Base-by-base conservation (phyloP, 2,329 filamentous ascomycete species). In the Sporothrix inflata region DNA sequence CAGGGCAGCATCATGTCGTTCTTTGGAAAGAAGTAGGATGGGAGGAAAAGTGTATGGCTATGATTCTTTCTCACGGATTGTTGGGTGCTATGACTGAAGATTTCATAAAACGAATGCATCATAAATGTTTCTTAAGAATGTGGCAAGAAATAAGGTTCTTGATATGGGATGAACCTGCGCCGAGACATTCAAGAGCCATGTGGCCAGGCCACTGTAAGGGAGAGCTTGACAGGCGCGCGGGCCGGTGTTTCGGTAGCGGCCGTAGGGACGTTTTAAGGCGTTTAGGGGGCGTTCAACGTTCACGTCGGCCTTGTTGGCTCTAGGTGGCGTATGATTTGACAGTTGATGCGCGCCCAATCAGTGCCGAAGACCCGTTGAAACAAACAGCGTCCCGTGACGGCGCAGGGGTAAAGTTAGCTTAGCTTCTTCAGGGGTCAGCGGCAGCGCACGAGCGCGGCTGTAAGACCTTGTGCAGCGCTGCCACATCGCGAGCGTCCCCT, bases 1-100 rank as follows among this genome's bases (percentile, higher is more conserved):
- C 91, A 94, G 78, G 94, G 94, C 3, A 97, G 86, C 79, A 97
- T 97, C 78, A 97, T 94, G 91, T 94, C 91, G 0, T 97, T 97
- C 82, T 97, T 97, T 81, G 87, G 87, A 55, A 97, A 97, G 84
- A 96, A 94, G 78, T 92, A 45, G 12, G 21, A 11, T 8, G 34
- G 27, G 27, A 38, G 12, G 14, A 12, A 1, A 4, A 61, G 34
- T 49, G 19, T 21, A n/a, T 16, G 8, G 51, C 9, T 55, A 9
- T 14, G 9, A 21, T 19, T n/a, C 8, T n/a, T 49, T 9, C 45
- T 65, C 21, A 11, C 11, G n/a, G 4, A 30, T 30, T 55, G 12
- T 27, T 45, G 60, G 60, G 14, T n/a, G 1, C 19, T 42, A 45
- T 21, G 34, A 21, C 21, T 14, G 24, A n/a, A 7, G 14, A n/a